Evolutionary conservation across 495 filamentous ascomycete genomes (phyloP).

Genomic region (Hypomontagnella submonticulosa): DNA sequence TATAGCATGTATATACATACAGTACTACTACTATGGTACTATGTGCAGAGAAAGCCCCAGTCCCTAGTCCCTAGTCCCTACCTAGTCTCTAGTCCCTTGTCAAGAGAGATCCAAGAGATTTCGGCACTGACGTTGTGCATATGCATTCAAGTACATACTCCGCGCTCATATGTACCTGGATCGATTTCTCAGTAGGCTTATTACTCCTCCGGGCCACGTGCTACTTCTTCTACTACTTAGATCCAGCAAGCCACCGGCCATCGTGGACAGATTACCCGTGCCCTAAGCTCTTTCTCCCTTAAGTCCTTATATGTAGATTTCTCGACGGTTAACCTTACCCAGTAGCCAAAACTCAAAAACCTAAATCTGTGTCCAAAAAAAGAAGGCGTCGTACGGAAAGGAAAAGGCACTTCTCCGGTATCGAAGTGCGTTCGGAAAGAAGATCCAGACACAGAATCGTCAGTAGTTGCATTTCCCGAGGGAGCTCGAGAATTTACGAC

Average conservation of each 20-base stretch:
- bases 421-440: no score
- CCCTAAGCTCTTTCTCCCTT: no score
- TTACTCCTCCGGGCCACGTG: conserved; percentile 40
- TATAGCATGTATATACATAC: no score
- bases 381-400: not conserved
- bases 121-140: conserved; percentile 36
- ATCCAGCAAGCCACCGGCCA: conserved; percentile 37
- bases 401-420: no score
- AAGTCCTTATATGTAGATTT: conserved; percentile 8
- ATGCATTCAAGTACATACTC: conserved; percentile 22
- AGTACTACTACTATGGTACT: no score
- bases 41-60: no score
- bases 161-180: conserved; percentile 2
- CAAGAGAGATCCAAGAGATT: conserved; percentile 26
- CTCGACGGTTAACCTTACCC: not conserved
- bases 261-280: conserved; percentile 4
- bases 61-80: not conserved
- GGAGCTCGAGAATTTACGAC: not conserved
- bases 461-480: not conserved
- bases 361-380: not conserved
- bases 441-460: no score
- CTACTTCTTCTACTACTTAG: conserved; percentile 22
- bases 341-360: not conserved
- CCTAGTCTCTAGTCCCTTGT: conserved; percentile 17
- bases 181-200: conserved; percentile 26